Conservation (phyloP, 768 basidiomycete genomes). For the Serendipita sp. region DNA sequence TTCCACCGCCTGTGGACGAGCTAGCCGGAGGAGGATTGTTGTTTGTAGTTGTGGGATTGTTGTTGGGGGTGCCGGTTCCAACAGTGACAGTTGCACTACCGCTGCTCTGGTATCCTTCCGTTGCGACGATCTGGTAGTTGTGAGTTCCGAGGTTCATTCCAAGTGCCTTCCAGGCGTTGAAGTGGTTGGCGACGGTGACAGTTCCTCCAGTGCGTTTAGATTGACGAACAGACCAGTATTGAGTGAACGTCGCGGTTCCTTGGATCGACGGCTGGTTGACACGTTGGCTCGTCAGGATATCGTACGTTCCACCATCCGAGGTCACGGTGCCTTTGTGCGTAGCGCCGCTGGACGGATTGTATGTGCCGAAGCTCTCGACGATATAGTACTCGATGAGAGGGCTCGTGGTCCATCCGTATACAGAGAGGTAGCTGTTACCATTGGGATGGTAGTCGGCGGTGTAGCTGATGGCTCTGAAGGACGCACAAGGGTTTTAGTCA, state of each 20-base stretch:
- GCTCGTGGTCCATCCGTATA: conserved; percentile 32
- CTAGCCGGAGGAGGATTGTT: too few relatives aligned
- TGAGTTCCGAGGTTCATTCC: too few relatives aligned
- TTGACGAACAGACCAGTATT: conserved; percentile 30
- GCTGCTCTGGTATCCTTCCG: too few relatives aligned
- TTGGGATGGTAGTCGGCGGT: conserved; percentile 22
- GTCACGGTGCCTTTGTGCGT: conserved; percentile 24
- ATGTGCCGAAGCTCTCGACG: conserved; percentile 25
- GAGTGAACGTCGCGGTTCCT: conserved; percentile 29
- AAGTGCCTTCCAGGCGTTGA: too few relatives aligned
- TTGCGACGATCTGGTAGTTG: too few relatives aligned
- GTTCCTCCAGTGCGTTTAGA: too few relatives aligned
- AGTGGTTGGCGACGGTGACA: too few relatives aligned
- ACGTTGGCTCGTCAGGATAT: conserved; percentile 24
- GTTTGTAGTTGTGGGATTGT: too few relatives aligned
- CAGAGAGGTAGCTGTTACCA: conserved; percentile 28
- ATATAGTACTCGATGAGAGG: conserved; percentile 35
- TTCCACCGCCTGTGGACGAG: too few relatives aligned
- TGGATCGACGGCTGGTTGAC: conserved; percentile 27
- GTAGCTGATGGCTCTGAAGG: conserved; percentile 22
- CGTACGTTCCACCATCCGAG: conserved; percentile 27
- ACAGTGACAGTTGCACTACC: too few relatives aligned
- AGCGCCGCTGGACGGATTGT: conserved; percentile 23
- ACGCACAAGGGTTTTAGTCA: neutral
- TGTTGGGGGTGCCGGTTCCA: too few relatives aligned